Conservation (phyloP, 768 basidiomycete genomes). For the Kwoniella heveanensis region DNA sequence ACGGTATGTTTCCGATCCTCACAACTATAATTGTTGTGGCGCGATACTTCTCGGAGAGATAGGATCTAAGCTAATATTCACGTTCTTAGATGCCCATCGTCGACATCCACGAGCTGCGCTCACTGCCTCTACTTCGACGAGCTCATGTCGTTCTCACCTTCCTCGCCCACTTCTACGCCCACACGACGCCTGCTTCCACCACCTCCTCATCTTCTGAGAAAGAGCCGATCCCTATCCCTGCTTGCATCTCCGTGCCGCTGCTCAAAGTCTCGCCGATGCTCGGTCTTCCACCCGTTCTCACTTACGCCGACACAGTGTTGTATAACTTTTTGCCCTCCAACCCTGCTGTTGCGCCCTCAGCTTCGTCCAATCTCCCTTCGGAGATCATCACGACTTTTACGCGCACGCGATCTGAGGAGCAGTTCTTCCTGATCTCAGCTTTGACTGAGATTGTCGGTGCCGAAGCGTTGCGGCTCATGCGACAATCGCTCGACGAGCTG, state of each 20-base stretch:
- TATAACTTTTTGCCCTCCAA: conserved; percentile 65
- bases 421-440: conserved; percentile 84
- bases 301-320: conserved; percentile 87
- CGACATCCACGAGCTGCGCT: conserved; percentile 62
- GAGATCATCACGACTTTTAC: conserved; percentile 64
- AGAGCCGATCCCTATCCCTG: conserved; percentile 67
- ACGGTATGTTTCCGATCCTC: conserved; percentile 61
- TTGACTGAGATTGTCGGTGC: conserved; percentile 85
- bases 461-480: conserved; percentile 81
- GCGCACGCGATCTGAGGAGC: conserved; percentile 73
- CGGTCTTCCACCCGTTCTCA: conserved; percentile 81
- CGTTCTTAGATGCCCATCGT: conserved; percentile 70
- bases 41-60: not conserved
- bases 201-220: not conserved
- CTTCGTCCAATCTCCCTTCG: conserved; percentile 62
- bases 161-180: conserved; percentile 86
- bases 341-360: conserved; percentile 32
- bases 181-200: conserved; percentile 56
- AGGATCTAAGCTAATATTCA: not conserved
- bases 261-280: conserved; percentile 70
- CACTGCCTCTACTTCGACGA: conserved; percentile 70
- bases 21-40: too few species aligned
- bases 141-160: conserved; percentile 88
- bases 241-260: conserved; percentile 71
- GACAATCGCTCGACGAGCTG: conserved; percentile 79